Percentiles rank a stretch among this genome's conserved stretches.
Evolutionary conservation across 129 eudicot genomes (phyloP).

Genomic region (Kitagawia praeruptora): DNA sequence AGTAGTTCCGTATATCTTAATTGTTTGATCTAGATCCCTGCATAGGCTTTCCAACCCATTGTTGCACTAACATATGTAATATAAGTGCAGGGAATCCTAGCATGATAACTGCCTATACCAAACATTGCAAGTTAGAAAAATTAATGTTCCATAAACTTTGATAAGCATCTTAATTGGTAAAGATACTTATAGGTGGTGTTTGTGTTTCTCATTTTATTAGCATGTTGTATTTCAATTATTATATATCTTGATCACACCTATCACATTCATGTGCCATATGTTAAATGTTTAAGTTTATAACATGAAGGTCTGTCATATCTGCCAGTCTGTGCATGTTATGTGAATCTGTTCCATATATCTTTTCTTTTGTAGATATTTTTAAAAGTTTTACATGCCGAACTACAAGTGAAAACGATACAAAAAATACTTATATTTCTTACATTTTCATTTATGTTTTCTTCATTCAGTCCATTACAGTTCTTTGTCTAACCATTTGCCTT

Average conservation of each 20-base stretch:
- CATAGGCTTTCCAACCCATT: too few relatives aligned
- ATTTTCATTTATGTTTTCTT: too few relatives aligned
- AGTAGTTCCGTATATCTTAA: too few relatives aligned
- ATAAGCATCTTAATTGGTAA: not conserved
- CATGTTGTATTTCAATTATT: not conserved
- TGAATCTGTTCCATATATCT: not conserved
- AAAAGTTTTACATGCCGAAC: not conserved
- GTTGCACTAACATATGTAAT: too few relatives aligned
- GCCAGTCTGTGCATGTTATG: not conserved
- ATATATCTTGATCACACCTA: not conserved
- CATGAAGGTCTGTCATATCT: not conserved
- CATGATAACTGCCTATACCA: not conserved
- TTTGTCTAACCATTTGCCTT: too few relatives aligned
- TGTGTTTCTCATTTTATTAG: not conserved
- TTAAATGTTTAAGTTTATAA: not conserved
- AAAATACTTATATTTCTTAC: not conserved
- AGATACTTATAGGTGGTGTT: not conserved
- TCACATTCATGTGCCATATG: not conserved
- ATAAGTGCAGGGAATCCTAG: not conserved
- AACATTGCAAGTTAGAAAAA: not conserved
- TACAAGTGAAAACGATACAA: not conserved
- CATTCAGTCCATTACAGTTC: too few relatives aligned
- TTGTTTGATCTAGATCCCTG: too few relatives aligned
- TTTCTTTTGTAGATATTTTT: not conserved
- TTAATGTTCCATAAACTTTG: not conserved